Evolutionary conservation across 306 rosid species (phyloP), one percentile per base, ranked within the genome.

Genomic region (Cucumis hystrix): DNA sequence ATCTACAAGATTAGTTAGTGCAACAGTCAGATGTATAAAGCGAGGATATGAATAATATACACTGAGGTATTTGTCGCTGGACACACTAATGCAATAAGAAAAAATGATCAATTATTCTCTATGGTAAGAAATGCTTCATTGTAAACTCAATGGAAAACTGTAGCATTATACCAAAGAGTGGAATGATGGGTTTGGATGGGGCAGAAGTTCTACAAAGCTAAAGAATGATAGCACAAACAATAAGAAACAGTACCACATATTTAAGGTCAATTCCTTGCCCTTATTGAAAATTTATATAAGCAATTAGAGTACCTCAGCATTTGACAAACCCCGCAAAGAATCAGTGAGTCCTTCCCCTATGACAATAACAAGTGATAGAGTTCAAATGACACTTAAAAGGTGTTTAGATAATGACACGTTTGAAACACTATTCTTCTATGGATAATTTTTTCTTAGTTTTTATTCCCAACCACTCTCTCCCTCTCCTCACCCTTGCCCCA

Each of bases 271-370:
- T 16, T 37, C 61, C 64, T 33, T 51, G 41, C 66, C 21, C 64
- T 7, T 54, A 33, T 51, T 35, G 41, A 30, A n/a, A 61, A 28
- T 40, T 18, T 61, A 49, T 21, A 10, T n/a, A 35, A 14, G 35
- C 23, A 18, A 79, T 39, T 56, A 61, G 41, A 72, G 74, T 84
- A 94, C 98, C 94, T 94, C 93, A 54, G 85, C 66, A 84, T 94
- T 91, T 54, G 98, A 94, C 77, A 94, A 82, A 84, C 87, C 95
- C 25, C 82, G 94, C 83, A 92, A 80, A 16, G 91, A 89, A 79
- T 94, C 95, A 1, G 95, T 90, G 83, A 94, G 98, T 68, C 97
- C 97, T 79, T 94, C 97, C 75, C 96, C 98, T 94, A 77, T 78
- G 85, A 57, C 76, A 79, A 45, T 70, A 80, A 47, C 52, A 55